Evolutionary conservation across 2,329 filamentous ascomycete genomes (phyloP).

Genomic region (Aspergillus tubingensis): DNA sequence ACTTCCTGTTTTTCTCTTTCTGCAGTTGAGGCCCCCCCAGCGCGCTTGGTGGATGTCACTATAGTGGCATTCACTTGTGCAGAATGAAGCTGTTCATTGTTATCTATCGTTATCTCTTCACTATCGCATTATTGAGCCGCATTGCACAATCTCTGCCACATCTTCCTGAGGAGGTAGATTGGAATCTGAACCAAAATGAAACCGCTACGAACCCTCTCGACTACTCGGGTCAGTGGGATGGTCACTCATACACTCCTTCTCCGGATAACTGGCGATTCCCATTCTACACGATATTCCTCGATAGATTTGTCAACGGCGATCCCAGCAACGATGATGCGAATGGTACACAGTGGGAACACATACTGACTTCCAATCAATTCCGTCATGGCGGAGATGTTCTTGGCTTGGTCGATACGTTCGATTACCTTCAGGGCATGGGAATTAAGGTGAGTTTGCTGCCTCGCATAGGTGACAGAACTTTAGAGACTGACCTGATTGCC

Average conservation of each 20-base stretch:
- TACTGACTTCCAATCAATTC: constrained; percentile 61
- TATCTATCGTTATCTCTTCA: not conserved
- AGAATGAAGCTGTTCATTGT: constrained; percentile 3
- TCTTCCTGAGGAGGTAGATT: constrained; percentile 38
- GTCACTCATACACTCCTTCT: constrained; percentile 54
- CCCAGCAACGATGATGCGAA: constrained; percentile 64
- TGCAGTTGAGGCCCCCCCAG: not conserved
- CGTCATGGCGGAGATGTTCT: constrained; percentile 62
- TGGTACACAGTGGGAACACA: constrained; percentile 61
- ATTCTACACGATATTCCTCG: constrained; percentile 64
- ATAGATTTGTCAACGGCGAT: constrained; percentile 65
- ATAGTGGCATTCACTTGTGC: constrained; percentile 9
- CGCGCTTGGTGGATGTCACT: constrained; percentile 7
- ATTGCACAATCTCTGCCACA: constrained; percentile 2
- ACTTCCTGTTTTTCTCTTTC: not conserved
- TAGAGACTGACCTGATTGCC: too few species aligned
- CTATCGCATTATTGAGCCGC: not conserved
- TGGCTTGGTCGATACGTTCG: constrained; percentile 59
- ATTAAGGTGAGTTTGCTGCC: constrained; percentile 51
- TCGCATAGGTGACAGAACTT: too few species aligned
- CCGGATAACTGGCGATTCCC: constrained; percentile 65
- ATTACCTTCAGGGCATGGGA: constrained; percentile 65
- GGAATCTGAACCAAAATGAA: constrained; percentile 63
- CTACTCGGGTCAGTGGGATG: constrained; percentile 58
- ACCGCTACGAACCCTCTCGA: constrained; percentile 56